Base-by-base conservation (phyloP, 2,329 filamentous ascomycete species). In the Aspergillus calidoustus region DNA sequence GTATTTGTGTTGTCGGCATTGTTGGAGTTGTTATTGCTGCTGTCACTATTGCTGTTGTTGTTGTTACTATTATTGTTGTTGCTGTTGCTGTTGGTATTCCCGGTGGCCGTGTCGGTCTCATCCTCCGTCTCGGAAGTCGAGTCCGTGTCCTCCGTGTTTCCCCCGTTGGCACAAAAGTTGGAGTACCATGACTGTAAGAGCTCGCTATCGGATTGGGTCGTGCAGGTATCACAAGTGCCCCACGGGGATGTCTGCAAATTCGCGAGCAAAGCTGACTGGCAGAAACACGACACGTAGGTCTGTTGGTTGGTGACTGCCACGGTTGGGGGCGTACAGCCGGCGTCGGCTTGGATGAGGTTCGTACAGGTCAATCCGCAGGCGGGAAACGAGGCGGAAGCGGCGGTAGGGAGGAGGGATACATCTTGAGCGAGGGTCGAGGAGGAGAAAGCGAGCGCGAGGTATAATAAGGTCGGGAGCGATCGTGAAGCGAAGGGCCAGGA, bases 241-340 rank as follows among this genome's bases (percentile, higher is more conserved):
- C 81, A 77, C 4, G 84, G 81, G 38, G 82, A 84, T 11, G 80
- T 78, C 34, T 85, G 84, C 59, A 92, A 87, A 8, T 82, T 75
- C 4, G 82, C 78, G 3, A 95, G 82, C 23, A 83, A 79, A 13
- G 81, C 66, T 54, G 89, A 87, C 68, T 83, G 79, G 79, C 92
- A 96, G 79, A 96, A 93, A 78, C 92, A 96, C 41, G 82, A 81
- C 55, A 86, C 81, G 74, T 90, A 91, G 48, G 81, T 84, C 22
- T 75, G 71, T 46, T 83, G 74, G 52, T 82, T 81, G 54, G 82
- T 81, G 7, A 77, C 74, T 5, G 83, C 75, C 3, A 77, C 81
- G 4, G 84, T 85, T 9, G 80, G 77, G 3, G 89, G 89, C 1
- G 89, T 83, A 76, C 92, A 96, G 64, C 82, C 86, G 50, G 84